phyloP scores from a whole-genome alignment of 1,284 basidiomycete species.

The Ganoderma multipileum region DNA sequence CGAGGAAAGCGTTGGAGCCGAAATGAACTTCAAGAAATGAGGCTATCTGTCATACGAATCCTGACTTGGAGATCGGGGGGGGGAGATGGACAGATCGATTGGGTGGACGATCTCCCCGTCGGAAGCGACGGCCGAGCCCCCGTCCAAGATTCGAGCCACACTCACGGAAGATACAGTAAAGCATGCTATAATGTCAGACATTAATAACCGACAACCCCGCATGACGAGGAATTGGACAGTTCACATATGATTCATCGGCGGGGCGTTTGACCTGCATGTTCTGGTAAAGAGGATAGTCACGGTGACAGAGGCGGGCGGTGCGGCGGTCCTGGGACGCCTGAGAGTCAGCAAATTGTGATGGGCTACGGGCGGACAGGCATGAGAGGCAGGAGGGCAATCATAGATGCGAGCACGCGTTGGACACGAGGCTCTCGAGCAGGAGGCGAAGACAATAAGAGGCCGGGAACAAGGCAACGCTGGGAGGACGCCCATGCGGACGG shows the following conservation, averaged over 20 bases:
- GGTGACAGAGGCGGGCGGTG: constrained; percentile 4
- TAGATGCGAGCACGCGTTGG: constrained; percentile 18
- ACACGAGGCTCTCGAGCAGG: constrained; percentile 36
- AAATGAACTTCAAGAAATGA: constrained; percentile 28
- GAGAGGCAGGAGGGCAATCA: constrained; percentile 7
- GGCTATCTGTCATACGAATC: constrained; percentile 27
- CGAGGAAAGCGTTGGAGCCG: constrained; percentile 17
- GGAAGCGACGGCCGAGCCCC: constrained; percentile 10
- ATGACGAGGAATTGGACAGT: constrained; percentile 9
- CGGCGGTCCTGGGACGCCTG: background rate
- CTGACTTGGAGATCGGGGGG: constrained; percentile 19
- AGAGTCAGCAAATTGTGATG: constrained; percentile 24
- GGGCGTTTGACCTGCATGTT: constrained; percentile 6
- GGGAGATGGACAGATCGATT: constrained; percentile 17
- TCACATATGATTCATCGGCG: background rate
- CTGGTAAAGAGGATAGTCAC: constrained; percentile 13
- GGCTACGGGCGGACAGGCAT: constrained; percentile 5
- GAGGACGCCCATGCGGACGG: constrained; percentile 20
- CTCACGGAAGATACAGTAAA: background rate
- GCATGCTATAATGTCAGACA: background rate
- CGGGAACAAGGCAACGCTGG: constrained; percentile 30
- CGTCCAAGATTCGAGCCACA: background rate
- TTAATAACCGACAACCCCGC: constrained; percentile 14
- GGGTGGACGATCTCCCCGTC: constrained; percentile 13
- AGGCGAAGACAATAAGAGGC: constrained; percentile 37